These are phyloP conservation scores for Fusarium buharicum DNA, from an alignment of 2,329 filamentous ascomycete genomes.

Conservation along the genomic window DNA sequence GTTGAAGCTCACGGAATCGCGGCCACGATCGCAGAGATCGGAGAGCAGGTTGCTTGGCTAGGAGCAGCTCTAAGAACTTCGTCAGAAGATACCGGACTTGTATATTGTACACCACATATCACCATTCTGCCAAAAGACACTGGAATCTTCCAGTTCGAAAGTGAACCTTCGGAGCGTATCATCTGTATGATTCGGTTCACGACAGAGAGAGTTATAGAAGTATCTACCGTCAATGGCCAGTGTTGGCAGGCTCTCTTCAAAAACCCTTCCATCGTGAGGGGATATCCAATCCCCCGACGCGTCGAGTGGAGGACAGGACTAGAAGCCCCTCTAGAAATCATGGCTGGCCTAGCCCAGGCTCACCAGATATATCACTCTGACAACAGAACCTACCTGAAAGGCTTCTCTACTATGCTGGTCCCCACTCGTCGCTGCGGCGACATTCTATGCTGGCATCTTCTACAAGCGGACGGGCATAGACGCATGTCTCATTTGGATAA, in stretches of 20 bases:
- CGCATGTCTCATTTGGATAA: slow-evolving; percentile 18
- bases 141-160: no score
- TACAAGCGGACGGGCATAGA: slow-evolving; percentile 10
- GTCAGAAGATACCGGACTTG: neutral
- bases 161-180: neutral
- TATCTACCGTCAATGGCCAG: neutral
- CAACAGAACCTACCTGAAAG: slow-evolving; percentile 15
- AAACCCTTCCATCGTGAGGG: slow-evolving; percentile 20
- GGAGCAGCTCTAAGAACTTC: slow-evolving; percentile 21
- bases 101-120: slow-evolving; percentile 1
- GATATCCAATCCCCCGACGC: slow-evolving; percentile 20
- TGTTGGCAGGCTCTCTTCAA: slow-evolving; percentile 26
- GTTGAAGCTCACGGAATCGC: neutral
- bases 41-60: slow-evolving; percentile 27
- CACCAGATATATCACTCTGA: slow-evolving; percentile 7
- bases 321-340: slow-evolving; percentile 20
- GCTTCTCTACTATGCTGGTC: slow-evolving; percentile 24
- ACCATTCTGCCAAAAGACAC: neutral
- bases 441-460: slow-evolving; percentile 21
- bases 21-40: slow-evolving; percentile 11
- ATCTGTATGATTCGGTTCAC: neutral
- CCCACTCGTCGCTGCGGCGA: slow-evolving; percentile 1
- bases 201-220: neutral
- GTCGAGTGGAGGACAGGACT: slow-evolving; percentile 1
- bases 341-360: slow-evolving; percentile 14